Percentiles rank a stretch among this genome's conserved stretches.
Conservation (phyloP, 208 protist species). For the Crithidia thermophila region DNA sequence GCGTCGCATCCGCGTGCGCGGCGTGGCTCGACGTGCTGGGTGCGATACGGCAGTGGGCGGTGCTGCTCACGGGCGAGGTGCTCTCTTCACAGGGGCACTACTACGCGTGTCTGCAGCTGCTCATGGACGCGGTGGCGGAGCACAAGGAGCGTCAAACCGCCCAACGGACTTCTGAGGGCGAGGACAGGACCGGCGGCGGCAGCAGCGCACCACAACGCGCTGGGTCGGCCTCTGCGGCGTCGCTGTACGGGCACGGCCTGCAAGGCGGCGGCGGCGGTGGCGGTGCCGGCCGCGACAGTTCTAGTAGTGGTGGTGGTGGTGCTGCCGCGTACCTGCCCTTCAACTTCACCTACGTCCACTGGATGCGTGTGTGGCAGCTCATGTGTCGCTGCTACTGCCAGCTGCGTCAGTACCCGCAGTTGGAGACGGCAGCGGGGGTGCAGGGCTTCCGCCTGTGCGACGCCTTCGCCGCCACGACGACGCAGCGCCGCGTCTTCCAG, state of each 20-base stretch:
- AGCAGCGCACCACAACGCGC: not conserved
- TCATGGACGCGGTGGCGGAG: constrained; percentile 17
- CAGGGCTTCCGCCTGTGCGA: constrained; percentile 26
- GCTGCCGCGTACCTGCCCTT: not conserved
- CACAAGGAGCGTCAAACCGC: constrained; percentile 8
- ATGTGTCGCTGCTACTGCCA: constrained; percentile 32
- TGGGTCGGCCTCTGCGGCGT: not conserved
- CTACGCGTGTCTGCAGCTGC: constrained; percentile 16
- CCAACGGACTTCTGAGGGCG: not conserved
- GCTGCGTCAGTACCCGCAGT: constrained; percentile 19
- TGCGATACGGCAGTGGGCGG: constrained; percentile 25
- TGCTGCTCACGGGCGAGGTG: constrained; percentile 19
- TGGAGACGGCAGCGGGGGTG: constrained; percentile 23
- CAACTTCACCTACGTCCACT: constrained; percentile 20
- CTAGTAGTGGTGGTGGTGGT: too few species aligned
- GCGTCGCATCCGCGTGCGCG: not conserved
- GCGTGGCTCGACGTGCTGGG: constrained; percentile 10
- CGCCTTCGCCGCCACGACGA: constrained; percentile 12
- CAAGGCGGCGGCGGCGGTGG: not conserved
- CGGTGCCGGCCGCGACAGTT: not conserved
- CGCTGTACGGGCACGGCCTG: constrained; percentile 1
- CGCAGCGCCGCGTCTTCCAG: constrained; percentile 5
- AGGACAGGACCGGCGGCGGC: not conserved
- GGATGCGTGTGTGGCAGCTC: constrained; percentile 29
- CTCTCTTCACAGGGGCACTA: constrained; percentile 32